phyloP scores from a whole-genome alignment of 495 filamentous ascomycete genomes.

The Aspergillus leporis region DNA sequence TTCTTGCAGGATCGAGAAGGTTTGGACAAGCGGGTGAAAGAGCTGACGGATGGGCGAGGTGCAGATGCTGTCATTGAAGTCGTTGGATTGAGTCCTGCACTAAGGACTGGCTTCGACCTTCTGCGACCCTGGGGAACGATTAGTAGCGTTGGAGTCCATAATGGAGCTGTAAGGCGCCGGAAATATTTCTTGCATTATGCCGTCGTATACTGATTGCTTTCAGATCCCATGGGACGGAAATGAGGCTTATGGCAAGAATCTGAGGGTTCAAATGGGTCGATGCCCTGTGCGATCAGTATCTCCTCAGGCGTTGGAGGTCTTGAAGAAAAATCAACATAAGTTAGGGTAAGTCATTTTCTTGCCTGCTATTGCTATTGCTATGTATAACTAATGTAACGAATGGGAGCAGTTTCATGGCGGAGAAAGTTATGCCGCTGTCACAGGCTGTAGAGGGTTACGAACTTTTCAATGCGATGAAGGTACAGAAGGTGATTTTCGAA shows the following conservation, averaged over 20 bases:
- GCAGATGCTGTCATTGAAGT: constrained; percentile 93
- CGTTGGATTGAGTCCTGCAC: constrained; percentile 80
- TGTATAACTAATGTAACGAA: constrained; percentile 14
- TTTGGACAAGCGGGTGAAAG: constrained; percentile 68
- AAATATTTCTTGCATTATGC: background rate
- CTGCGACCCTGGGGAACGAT: constrained; percentile 86
- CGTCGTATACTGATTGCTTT: background rate
- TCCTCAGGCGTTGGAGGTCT: constrained; percentile 69
- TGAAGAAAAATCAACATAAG: constrained; percentile 80
- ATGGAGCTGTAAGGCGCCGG: constrained; percentile 63
- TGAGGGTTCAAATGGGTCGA: constrained; percentile 89
- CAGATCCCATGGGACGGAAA: constrained; percentile 83
- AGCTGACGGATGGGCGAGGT: constrained; percentile 78
- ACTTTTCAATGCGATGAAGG: constrained; percentile 89
- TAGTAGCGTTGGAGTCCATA: constrained; percentile 89
- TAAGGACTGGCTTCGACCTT: constrained; percentile 82
- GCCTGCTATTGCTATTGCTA: constrained; percentile 2
- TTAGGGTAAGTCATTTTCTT: constrained; percentile 67
- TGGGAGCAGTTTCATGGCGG: constrained; percentile 77
- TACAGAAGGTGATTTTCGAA: constrained; percentile 76
- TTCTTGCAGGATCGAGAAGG: constrained; percentile 69
- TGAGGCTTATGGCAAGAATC: constrained; percentile 87
- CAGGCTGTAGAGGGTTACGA: constrained; percentile 88
- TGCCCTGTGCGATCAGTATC: constrained; percentile 91
- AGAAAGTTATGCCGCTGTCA: constrained; percentile 87